phyloP scores from a whole-genome alignment of 352 stramenopile genomes.

The Phytophthora cajani region DNA sequence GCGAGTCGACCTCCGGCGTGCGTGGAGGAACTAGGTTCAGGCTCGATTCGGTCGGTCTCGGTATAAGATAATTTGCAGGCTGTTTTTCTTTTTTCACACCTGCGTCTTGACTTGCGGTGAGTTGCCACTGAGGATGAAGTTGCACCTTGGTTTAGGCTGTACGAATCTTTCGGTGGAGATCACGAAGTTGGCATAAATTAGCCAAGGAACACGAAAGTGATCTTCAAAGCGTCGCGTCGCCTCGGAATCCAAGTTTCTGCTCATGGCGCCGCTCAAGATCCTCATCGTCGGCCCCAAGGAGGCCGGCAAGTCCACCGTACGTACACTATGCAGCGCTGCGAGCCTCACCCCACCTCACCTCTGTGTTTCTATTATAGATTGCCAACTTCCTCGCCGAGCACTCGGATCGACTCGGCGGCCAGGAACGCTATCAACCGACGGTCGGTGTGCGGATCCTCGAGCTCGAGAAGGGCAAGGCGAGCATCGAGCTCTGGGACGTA shows the following conservation, averaged over 20 bases:
- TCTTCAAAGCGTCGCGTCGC: slow-evolving; percentile 5
- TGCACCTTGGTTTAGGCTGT: too few species aligned
- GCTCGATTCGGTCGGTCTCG: slow-evolving; percentile 24
- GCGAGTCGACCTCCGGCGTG: slow-evolving; percentile 15
- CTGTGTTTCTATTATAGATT: slow-evolving; percentile 50
- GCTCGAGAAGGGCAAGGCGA: not conserved
- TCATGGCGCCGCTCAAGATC: slow-evolving; percentile 75
- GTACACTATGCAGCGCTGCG: not conserved
- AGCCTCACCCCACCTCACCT: not conserved
- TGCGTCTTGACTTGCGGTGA: too few species aligned
- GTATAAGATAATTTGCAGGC: slow-evolving; percentile 39
- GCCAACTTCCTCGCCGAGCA: slow-evolving; percentile 83
- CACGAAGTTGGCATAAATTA: not conserved
- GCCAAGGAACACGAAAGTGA: not conserved
- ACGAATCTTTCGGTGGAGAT: too few species aligned
- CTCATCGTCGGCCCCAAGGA: slow-evolving; percentile 83
- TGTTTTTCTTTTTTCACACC: slow-evolving; percentile 17
- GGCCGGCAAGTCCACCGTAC: slow-evolving; percentile 75
- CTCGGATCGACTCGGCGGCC: slow-evolving; percentile 57
- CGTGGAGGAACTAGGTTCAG: slow-evolving; percentile 23
- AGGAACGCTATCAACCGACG: slow-evolving; percentile 76
- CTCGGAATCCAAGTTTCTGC: not conserved
- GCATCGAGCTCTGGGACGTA: slow-evolving; percentile 65
- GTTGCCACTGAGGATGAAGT: too few species aligned
- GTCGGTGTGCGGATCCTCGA: slow-evolving; percentile 36